These are phyloP conservation scores for Amaranthus hypochondriacus DNA, from an alignment of 148 eudicot genomes.

Conservation along the genomic window DNA sequence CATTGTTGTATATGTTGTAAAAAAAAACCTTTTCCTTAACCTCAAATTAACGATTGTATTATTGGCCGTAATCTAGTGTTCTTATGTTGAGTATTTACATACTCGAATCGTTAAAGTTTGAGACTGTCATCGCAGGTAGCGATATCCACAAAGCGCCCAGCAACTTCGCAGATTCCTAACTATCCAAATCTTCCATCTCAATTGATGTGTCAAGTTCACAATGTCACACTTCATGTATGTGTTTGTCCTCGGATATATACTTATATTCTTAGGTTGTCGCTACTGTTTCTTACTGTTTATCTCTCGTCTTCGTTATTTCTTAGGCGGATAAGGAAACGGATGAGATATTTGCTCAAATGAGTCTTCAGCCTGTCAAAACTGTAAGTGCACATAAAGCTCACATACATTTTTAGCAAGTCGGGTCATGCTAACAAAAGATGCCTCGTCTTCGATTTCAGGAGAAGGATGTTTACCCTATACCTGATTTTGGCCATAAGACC, in stretches of 20 bases:
- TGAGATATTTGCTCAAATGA: constrained; percentile 96
- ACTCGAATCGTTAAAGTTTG: no score
- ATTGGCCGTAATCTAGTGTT: no score
- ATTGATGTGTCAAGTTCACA: constrained; percentile 87
- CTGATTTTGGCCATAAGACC: constrained; percentile 62
- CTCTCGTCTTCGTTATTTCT: constrained; percentile 7
- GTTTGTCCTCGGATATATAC: neutral
- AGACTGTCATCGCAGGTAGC: constrained; percentile 54
- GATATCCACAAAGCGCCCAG: constrained; percentile 73
- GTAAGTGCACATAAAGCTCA: constrained; percentile 29
- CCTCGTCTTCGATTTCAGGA: constrained; percentile 39
- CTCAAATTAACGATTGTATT: no score
- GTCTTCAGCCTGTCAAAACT: constrained; percentile 82
- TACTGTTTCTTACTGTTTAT: neutral
- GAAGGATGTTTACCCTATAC: constrained; percentile 72
- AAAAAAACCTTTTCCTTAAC: no score
- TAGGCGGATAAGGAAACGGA: constrained; percentile 97
- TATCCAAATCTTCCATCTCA: constrained; percentile 87
- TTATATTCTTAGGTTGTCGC: neutral
- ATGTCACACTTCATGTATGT: constrained; percentile 75
- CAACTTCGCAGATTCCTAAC: constrained; percentile 82
- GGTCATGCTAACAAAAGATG: neutral
- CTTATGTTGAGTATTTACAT: no score
- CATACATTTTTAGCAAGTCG: no score
- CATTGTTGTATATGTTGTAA: no score